These are phyloP conservation scores for Xylariales sp. DNA, from an alignment of 2,329 filamentous ascomycete species.

Conservation along the genomic window DNA sequence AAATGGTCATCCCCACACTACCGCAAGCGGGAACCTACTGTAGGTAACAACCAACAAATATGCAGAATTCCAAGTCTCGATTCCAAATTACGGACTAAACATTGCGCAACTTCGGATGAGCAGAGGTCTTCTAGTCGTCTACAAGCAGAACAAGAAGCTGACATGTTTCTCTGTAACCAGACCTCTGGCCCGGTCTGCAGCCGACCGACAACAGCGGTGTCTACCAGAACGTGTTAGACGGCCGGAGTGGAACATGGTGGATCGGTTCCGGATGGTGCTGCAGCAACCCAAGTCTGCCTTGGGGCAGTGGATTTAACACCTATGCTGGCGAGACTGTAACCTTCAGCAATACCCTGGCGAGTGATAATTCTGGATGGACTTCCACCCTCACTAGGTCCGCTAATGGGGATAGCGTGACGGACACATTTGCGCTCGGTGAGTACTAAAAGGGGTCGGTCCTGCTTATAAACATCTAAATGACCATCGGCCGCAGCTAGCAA, in stretches of 20 bases:
- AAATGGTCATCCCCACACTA: conserved; percentile 24
- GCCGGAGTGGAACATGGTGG: conserved; percentile 34
- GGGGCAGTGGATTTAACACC: conserved; percentile 35
- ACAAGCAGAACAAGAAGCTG: no score
- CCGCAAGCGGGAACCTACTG: conserved; percentile 31
- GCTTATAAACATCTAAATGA: conserved; percentile 3
- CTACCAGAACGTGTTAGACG: conserved; percentile 37
- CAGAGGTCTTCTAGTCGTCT: no score
- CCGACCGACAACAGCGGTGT: conserved; percentile 34
- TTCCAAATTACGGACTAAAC: no score
- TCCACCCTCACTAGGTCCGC: conserved; percentile 27
- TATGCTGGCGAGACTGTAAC: conserved; percentile 27
- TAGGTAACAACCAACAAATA: no score
- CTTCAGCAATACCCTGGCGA: conserved; percentile 25
- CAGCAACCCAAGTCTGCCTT: conserved; percentile 31
- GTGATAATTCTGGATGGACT: conserved; percentile 26
- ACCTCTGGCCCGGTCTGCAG: conserved; percentile 38
- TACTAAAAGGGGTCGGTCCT: background rate
- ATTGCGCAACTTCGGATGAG: no score
- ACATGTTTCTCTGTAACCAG: no score
- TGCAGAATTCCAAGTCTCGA: no score
- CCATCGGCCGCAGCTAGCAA: conserved; percentile 21
- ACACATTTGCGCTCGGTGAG: conserved; percentile 30
- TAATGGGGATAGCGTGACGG: conserved; percentile 23
- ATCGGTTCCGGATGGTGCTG: conserved; percentile 38